Conservation (phyloP, 495 filamentous ascomycete genomes). For the Ramalina intermedia region DNA sequence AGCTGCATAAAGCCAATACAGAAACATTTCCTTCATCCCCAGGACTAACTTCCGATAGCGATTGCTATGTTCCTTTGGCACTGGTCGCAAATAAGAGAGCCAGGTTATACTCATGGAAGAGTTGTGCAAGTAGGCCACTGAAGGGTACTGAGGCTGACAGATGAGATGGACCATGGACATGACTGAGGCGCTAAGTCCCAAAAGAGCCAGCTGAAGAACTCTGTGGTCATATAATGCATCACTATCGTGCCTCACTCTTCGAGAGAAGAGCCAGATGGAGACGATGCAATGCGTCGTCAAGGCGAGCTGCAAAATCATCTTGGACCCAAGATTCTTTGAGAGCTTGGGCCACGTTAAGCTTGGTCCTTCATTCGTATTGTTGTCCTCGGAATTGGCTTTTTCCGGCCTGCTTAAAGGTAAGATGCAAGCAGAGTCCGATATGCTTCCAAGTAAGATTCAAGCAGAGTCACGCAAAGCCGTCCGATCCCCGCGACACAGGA, state of each 20-base stretch:
- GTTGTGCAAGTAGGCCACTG: not conserved
- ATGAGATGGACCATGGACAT: not conserved
- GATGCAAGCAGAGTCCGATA: not conserved
- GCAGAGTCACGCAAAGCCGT: not conserved
- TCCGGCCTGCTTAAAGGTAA: not conserved
- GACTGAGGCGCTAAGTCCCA: not conserved
- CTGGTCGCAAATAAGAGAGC: not conserved
- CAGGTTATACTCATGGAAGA: not conserved
- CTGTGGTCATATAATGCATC: slow-evolving; percentile 2
- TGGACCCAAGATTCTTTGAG: too few relatives aligned
- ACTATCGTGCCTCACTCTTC: not conserved
- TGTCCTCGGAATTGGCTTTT: not conserved
- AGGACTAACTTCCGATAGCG: too few relatives aligned
- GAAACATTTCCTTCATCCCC: too few relatives aligned
- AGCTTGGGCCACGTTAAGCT: too few relatives aligned
- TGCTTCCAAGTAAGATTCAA: not conserved
- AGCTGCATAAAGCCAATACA: too few relatives aligned
- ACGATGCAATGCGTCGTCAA: not conserved
- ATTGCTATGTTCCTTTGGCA: too few relatives aligned
- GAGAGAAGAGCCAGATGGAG: not conserved
- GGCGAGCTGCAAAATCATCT: not conserved
- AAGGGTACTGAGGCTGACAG: not conserved
- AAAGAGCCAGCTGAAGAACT: not conserved
- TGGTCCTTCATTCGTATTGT: too few relatives aligned
- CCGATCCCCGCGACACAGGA: not conserved